A percentile compares a stretch with the other conserved stretches of the same genome.
Conservation (phyloP, 495 filamentous ascomycete species). For the Parmelia sp. region DNA sequence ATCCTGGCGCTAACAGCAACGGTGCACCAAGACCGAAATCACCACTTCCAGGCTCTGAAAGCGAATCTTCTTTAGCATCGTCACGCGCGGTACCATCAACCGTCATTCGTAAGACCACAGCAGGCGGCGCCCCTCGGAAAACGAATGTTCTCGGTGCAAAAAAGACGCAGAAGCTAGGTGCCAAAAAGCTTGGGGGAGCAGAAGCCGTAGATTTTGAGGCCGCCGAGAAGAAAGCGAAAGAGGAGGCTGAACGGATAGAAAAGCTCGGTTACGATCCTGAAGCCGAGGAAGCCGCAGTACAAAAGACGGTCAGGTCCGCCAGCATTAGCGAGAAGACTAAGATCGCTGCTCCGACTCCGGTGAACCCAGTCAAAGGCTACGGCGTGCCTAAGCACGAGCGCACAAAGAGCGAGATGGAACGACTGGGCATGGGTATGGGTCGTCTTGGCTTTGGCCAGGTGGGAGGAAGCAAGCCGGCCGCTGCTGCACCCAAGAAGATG, state of each 20-base stretch:
- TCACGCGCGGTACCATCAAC: conserved; percentile 68
- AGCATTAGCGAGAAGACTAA: conserved; percentile 46
- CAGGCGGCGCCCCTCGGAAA: conserved; percentile 60
- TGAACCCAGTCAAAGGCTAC: conserved; percentile 61
- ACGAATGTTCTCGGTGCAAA: conserved; percentile 82
- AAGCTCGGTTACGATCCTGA: conserved; percentile 98
- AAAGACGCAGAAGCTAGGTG: conserved; percentile 76
- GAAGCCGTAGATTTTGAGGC: conserved; percentile 92
- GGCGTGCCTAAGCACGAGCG: conserved; percentile 51
- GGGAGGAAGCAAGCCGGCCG: conserved; percentile 54
- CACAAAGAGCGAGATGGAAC: conserved; percentile 71
- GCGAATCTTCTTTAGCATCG: conserved; percentile 42
- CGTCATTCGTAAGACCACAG: conserved; percentile 65
- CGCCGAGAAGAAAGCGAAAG: conserved; percentile 92
- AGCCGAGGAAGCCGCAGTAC: conserved; percentile 62
- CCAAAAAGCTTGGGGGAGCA: conserved; percentile 72
- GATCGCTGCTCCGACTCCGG: conserved; percentile 66
- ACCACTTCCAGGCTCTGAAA: conserved; percentile 59
- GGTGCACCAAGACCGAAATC: conserved; percentile 69
- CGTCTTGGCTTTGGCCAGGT: conserved; percentile 88
- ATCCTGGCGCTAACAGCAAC: conserved; percentile 60
- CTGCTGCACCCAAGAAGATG: conserved; percentile 61
- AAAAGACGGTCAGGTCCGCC: conserved; percentile 46
- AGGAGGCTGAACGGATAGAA: conserved; percentile 93
- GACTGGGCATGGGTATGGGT: conserved; percentile 84